Evolutionary conservation across 768 basidiomycete species (phyloP).

Genomic region (Hirschioporus abietinus): DNA sequence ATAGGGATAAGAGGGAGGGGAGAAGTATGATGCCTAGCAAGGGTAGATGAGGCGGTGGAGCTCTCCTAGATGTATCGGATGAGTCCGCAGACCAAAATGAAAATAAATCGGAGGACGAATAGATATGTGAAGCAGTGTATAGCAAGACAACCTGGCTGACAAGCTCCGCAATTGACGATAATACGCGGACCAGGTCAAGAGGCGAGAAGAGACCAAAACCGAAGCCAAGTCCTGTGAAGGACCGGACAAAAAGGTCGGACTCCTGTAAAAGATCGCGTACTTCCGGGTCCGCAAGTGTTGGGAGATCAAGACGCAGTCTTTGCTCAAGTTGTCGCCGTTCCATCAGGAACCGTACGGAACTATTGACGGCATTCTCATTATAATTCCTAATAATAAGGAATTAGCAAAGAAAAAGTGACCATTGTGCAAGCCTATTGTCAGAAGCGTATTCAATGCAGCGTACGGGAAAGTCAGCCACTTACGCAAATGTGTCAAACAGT

Average conservation of each 20-base stretch:
- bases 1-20: constrained; percentile 46
- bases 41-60: neutral
- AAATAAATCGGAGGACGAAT: constrained; percentile 45
- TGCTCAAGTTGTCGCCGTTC: constrained; percentile 78
- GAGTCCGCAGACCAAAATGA: constrained; percentile 55
- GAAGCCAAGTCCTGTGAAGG: constrained; percentile 59
- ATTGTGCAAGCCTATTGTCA: constrained; percentile 6
- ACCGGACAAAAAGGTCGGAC: constrained; percentile 79
- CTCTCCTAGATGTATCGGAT: constrained; percentile 31
- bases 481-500: constrained; percentile 69
- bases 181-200: constrained; percentile 69
- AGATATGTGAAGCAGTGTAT: constrained; percentile 52
- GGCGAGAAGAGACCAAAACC: constrained; percentile 79
- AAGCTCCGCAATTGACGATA: constrained; percentile 68
- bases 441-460: neutral
- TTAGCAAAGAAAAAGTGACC: constrained; percentile 12
- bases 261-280: constrained; percentile 79
- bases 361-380: constrained; percentile 71
- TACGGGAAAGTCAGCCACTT: constrained; percentile 28
- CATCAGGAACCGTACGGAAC: constrained; percentile 66
- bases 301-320: constrained; percentile 70
- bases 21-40: constrained; percentile 25
- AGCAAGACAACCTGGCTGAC: constrained; percentile 67
- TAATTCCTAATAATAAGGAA: constrained; percentile 39
- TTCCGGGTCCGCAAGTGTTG: constrained; percentile 68